A percentile compares a stretch with the other conserved stretches of the same genome.
These are phyloP conservation scores for Adiantum capillusveneris DNA, from an alignment of 75 land plant genomes.

Conservation along the genomic window DNA sequence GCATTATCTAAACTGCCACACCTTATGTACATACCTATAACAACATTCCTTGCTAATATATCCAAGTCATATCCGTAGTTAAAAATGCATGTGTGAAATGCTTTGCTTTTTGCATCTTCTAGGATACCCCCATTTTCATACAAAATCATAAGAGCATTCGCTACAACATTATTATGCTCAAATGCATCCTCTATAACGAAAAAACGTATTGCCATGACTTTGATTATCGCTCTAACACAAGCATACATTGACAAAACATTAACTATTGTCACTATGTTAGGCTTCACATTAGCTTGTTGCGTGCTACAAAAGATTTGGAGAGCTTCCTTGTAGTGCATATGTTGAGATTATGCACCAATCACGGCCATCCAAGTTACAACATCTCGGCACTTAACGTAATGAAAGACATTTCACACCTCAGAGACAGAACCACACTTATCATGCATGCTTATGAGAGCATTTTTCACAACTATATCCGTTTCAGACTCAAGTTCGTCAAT, in stretches of 20 bases:
- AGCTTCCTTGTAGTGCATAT: slow-evolving; percentile 45
- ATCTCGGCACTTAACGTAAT: slow-evolving; percentile 24
- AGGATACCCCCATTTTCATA: slow-evolving; percentile 45
- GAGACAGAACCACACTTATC: slow-evolving; percentile 30
- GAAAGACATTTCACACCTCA: slow-evolving; percentile 30
- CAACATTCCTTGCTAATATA: slow-evolving; percentile 14
- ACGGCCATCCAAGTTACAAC: slow-evolving; percentile 64
- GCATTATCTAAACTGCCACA: slow-evolving; percentile 16
- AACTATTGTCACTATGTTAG: slow-evolving; percentile 36
- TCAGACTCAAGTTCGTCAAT: slow-evolving; percentile 22
- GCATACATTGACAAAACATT: slow-evolving; percentile 41
- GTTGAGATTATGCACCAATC: slow-evolving; percentile 45
- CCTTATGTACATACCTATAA: slow-evolving; percentile 27
- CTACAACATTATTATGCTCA: slow-evolving; percentile 14
- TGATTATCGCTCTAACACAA: slow-evolving; percentile 24
- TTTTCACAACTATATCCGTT: slow-evolving; percentile 31
- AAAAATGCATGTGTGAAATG: slow-evolving; percentile 13
- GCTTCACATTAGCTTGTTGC: slow-evolving; percentile 39
- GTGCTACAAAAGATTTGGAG: slow-evolving; percentile 42
- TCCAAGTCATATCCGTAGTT: slow-evolving; percentile 9
- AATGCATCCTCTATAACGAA: slow-evolving; percentile 20
- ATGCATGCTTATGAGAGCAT: slow-evolving; percentile 53
- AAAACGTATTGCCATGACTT: slow-evolving; percentile 41
- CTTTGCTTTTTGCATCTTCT: slow-evolving; percentile 16
- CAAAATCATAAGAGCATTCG: slow-evolving; percentile 42